Base-by-base conservation (phyloP, 805 yeast species). In the Kodamaea neixiangensis region DNA sequence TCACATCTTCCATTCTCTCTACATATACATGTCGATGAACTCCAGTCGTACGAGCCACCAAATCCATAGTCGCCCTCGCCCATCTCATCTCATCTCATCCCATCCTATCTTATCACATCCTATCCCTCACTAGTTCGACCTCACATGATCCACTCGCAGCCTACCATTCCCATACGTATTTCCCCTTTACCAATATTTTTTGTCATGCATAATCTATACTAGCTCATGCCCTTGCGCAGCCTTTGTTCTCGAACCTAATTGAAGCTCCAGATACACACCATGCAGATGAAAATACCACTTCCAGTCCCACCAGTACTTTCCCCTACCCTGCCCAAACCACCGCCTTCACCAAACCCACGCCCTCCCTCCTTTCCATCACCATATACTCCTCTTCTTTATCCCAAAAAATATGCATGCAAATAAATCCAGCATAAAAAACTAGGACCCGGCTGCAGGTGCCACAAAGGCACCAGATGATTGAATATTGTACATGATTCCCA, bases 201-300 rank as follows among this genome's bases (percentile, higher is more conserved):
- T 14, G n/a, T 34, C 13, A 34, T 34, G 38, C 38, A 34, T 15
- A 34, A 15, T 34, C 38, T 34, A 34, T 34, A 25, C 31, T 15
- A 15, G 38, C 7, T 34, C 18, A 15, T 7, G 38, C 18, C 18
- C 38, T 14, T 15, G 17, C 38, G 38, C 38, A 34, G 13, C 15
- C 38, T 34, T 34, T 34, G 38, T 34, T 34, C 38, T 34, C 38
- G 38, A 34, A 34, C 18, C 38, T 34, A 34, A 34, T 34, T 34
- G 15, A 34, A 14, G 18, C 7, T 14, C 38, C 18, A 15, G 15
- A 34, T 34, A n/a, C 6, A 14, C 38, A 14, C 38, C 15, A n/a
- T 34, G 18, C 18, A 15, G 18, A 13, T 34, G 9, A 34, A 34
- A 14, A n/a, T 34, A 34, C 18, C 38, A 34, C 18, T 6, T 15